phyloP scores from a whole-genome alignment of 2,329 filamentous ascomycete genomes.

The Thermomyces lanuginosus region DNA sequence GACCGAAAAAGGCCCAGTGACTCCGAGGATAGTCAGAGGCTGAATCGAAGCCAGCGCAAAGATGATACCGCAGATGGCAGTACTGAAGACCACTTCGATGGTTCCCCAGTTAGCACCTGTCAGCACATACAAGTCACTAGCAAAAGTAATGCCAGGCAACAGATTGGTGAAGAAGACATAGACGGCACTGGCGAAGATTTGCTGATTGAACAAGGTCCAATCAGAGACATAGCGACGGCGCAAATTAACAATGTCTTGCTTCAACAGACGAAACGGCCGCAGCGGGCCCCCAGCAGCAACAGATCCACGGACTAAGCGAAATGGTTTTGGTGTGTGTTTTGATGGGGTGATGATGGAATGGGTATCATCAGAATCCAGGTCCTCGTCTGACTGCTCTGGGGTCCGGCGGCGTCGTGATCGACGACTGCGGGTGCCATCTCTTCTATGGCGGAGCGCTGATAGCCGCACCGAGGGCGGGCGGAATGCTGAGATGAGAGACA shows the following conservation, averaged over 20 bases:
- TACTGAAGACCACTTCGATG: conserved; percentile 51
- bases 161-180: conserved; percentile 54
- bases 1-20: conserved; percentile 52
- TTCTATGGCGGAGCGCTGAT: conserved; percentile 13
- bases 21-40: conserved; percentile 48
- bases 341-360: conserved; percentile 23
- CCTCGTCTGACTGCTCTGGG: conserved; percentile 5
- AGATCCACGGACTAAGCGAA: conserved; percentile 15
- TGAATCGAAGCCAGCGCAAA: conserved; percentile 48
- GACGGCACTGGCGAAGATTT: conserved; percentile 46
- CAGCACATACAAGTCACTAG: conserved; percentile 45
- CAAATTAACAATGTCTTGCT: conserved; percentile 34
- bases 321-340: conserved; percentile 20
- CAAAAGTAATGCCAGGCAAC: conserved; percentile 50
- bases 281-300: conserved; percentile 28
- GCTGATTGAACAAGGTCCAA: conserved; percentile 46
- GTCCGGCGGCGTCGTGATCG: conserved; percentile 9
- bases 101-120: conserved; percentile 49
- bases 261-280: conserved; percentile 37
- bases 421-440: too few relatives aligned
- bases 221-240: conserved; percentile 35
- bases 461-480: conserved; percentile 16
- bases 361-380: conserved; percentile 12
- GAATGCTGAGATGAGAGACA: conserved; percentile 21
- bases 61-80: conserved; percentile 46